Percentiles rank a stretch among this genome's conserved stretches.
Conservation (phyloP, 2,329 filamentous ascomycete species). For the Pseudogymnoascus sp. region DNA sequence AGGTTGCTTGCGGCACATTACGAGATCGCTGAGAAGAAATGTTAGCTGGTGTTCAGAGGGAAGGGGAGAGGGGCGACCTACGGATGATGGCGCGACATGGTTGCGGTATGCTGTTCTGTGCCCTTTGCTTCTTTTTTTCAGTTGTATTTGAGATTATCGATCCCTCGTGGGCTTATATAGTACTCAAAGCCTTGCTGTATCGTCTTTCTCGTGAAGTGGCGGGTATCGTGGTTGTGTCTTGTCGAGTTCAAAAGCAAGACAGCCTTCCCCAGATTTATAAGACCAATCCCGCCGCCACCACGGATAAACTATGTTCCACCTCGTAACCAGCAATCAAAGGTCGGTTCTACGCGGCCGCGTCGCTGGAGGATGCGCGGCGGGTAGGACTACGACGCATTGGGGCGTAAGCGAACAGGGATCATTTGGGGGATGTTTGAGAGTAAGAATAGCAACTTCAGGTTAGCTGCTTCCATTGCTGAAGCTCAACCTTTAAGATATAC, state of each 20-base stretch:
- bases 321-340: not conserved
- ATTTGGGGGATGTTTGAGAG: slow-evolving; percentile 5
- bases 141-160: not conserved
- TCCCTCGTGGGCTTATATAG: not conserved
- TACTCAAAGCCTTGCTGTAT: not conserved
- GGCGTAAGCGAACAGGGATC: slow-evolving; percentile 5
- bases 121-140: not conserved
- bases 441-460: slow-evolving; percentile 3
- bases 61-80: slow-evolving; percentile 38
- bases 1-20: slow-evolving; percentile 98
- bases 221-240: not conserved
- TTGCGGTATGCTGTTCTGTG: slow-evolving; percentile 21
- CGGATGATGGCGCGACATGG: slow-evolving; percentile 92
- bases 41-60: slow-evolving; percentile 2
- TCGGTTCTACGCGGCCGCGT: slow-evolving; percentile 2
- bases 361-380: not conserved
- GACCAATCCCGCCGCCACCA: not conserved
- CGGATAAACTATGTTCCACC: slow-evolving; percentile 1
- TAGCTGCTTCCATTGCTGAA: not conserved
- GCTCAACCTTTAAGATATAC: not conserved
- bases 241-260: slow-evolving; percentile 2
- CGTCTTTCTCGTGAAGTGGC: not conserved
- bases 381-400: not conserved
- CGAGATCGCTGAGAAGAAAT: slow-evolving; percentile 63
- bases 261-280: slow-evolving; percentile 9